Evolutionary conservation across 2,329 filamentous ascomycete genomes (phyloP).

Genomic region (Thielaviopsis ethacetica): DNA sequence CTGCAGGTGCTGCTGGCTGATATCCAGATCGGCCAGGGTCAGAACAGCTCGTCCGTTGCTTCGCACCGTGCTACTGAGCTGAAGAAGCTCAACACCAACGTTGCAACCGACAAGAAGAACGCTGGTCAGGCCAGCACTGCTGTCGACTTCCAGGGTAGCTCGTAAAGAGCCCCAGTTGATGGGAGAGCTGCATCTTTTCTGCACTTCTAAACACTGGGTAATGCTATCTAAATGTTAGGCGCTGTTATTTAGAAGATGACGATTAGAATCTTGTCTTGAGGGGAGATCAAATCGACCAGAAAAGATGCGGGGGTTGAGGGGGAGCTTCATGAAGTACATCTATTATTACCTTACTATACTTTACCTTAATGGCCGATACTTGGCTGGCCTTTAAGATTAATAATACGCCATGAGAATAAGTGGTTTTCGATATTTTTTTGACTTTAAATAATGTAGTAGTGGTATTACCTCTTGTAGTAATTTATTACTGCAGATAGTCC

Average conservation of each 20-base stretch:
- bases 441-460: no score
- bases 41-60: conserved; percentile 6
- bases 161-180: background rate
- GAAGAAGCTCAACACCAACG: conserved; percentile 37
- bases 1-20: conserved; percentile 28
- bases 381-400: background rate
- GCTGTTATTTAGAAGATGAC: background rate
- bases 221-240: background rate
- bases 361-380: background rate
- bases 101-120: conserved; percentile 22
- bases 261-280: conserved; percentile 1
- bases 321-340: background rate
- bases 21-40: conserved; percentile 34
- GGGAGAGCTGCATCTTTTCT: background rate
- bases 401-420: background rate
- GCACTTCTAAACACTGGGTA: background rate
- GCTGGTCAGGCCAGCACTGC: conserved; percentile 22
- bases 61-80: conserved; percentile 20
- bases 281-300: background rate
- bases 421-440: background rate
- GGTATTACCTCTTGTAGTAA: no score
- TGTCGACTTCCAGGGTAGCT: conserved; percentile 20
- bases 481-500: no score
- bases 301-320: background rate
- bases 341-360: background rate